Evolutionary conservation across 1,139 yeast species (phyloP).

Genomic region (Pichia sp.): DNA sequence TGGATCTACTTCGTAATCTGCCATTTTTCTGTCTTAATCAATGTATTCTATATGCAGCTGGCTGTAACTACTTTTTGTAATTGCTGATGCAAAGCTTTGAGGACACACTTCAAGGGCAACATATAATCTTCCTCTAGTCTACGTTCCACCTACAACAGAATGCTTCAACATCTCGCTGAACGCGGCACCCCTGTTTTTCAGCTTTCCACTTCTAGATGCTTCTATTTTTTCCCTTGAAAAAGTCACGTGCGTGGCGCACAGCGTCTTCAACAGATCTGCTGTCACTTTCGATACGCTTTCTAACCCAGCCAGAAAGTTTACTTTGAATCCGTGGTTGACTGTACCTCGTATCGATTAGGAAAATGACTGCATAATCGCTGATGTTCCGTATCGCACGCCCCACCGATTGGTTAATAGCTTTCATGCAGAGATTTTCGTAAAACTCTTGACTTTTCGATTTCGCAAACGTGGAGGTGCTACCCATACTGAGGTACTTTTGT

Average conservation of each 20-base stretch:
- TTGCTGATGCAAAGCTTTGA: neutral
- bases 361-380: slow-evolving; percentile 74
- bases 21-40: slow-evolving; percentile 20
- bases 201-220: neutral
- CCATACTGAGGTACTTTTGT: slow-evolving; percentile 34
- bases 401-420: slow-evolving; percentile 87
- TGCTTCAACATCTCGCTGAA: slow-evolving; percentile 1
- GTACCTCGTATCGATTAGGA: slow-evolving; percentile 67
- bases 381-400: slow-evolving; percentile 89
- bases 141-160: neutral
- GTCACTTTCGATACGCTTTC: slow-evolving; percentile 35
- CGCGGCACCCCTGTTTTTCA: neutral
- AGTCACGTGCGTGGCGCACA: slow-evolving; percentile 9
- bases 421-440: slow-evolving; percentile 85
- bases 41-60: neutral
- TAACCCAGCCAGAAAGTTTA: slow-evolving; percentile 80
- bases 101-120: neutral
- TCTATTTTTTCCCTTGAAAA: neutral
- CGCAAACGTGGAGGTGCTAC: slow-evolving; percentile 43
- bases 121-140: neutral
- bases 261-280: neutral
- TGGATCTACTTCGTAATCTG: slow-evolving; percentile 53
- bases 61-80: neutral
- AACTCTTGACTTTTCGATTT: slow-evolving; percentile 49
- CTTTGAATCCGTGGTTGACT: slow-evolving; percentile 41